phyloP scores from a whole-genome alignment of 805 yeast species.

The Torulaspora gathmanii region DNA sequence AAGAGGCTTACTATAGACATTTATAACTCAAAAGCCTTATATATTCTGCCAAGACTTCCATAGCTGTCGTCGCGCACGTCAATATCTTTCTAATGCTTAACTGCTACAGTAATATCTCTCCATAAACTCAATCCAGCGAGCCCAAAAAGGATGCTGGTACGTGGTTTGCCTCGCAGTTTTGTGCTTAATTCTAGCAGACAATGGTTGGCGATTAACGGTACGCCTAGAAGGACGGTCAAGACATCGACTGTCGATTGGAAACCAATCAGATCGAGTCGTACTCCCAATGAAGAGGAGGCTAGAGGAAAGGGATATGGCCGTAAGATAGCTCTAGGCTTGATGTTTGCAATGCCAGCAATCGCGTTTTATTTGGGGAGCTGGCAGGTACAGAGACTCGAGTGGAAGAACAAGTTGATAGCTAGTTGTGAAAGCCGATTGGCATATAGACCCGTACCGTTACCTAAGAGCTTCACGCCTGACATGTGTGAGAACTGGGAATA shows the following conservation, averaged over 20 bases:
- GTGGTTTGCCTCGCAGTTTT: background rate
- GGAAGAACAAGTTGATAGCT: conserved; percentile 85
- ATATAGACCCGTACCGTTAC: conserved; percentile 66
- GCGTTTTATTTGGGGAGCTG: conserved; percentile 86
- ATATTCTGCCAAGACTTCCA: no score
- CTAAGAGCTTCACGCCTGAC: conserved; percentile 57
- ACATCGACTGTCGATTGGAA: conserved; percentile 82
- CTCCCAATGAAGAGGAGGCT: conserved; percentile 40
- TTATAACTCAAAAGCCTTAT: background rate
- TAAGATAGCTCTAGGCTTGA: conserved; percentile 36
- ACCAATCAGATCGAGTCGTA: conserved; percentile 53
- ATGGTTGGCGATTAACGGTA: background rate
- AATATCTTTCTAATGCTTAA: background rate
- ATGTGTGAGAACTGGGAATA: conserved; percentile 73
- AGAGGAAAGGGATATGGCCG: conserved; percentile 33
- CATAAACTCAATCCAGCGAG: background rate
- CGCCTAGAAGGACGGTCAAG: conserved; percentile 37
- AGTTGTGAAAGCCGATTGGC: conserved; percentile 78
- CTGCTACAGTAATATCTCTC: background rate
- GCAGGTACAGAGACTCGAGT: conserved; percentile 79
- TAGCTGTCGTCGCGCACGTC: background rate
- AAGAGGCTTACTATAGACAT: background rate
- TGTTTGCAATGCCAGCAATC: conserved; percentile 75
- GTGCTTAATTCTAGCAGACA: background rate
- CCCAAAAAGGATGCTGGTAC: background rate